Base-by-base conservation (phyloP, 805 yeast genomes). In the Cyberlindnera sargentensis region DNA sequence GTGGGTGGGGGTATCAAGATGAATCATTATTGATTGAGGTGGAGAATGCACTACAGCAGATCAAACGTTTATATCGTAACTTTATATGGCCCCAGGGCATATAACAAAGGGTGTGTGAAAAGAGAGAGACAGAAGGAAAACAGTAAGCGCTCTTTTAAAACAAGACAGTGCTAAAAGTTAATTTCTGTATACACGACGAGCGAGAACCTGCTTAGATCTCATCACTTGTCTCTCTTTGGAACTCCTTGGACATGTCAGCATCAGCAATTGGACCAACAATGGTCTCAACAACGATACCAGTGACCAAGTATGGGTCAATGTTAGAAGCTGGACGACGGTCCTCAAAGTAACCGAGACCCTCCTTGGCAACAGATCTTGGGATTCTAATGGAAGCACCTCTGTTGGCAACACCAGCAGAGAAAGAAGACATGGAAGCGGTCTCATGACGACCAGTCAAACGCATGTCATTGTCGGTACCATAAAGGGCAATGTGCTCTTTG, bases 321-420 rank as follows among this genome's bases (percentile, higher is more conserved):
- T 93, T 93, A 51, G 98, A 90, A 56, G 99, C 99, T 47, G 99
- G 99, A 77, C 99, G 88, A 78, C 99, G 87, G 74, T 93, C 99
- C 79, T 93, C 99, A 62, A 93, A 91, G 82, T 93, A 93, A 48
- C 99, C 99, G 72, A 71, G 87, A 49, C 97, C 97, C 70, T 90
- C 98, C 71, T 87, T 87, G 67, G 95, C 95, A 58, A 93, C 99
- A 37, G 96, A 83, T 77, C 99, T 84, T 73, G 99, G 99, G 66
- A 93, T 93, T 81, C 99, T 89, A 57, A 93, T 80, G 26, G 97
- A 90, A 49, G 96, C 96, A 73, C 98, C 99, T 79, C 99, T 86
- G 88, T 93, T 93, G 65, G 99, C 99, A 57, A 93, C 98, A 78
- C 99, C 99, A 47, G 89, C 80, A 39, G 95, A 84, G 79, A 91